These are phyloP conservation scores for Parastagonospora nodorum DNA, from an alignment of 2,329 filamentous ascomycete genomes.

Conservation along the genomic window DNA sequence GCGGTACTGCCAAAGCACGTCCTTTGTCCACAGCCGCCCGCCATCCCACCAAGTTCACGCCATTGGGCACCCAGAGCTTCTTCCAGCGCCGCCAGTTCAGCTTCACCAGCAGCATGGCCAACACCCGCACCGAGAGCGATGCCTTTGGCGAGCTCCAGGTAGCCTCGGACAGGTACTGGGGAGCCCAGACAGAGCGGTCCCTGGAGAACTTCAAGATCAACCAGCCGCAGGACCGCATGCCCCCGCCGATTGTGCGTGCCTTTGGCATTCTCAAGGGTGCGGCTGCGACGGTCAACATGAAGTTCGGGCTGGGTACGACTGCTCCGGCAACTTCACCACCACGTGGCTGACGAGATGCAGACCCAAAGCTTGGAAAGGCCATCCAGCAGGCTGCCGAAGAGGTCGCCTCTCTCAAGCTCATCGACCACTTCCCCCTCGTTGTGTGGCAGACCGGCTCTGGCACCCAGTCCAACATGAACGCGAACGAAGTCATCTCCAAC, in stretches of 20 bases:
- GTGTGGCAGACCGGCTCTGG: slow-evolving; percentile 99
- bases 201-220: slow-evolving; percentile 99
- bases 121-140: slow-evolving; percentile 86
- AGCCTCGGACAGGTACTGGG: slow-evolving; percentile 93
- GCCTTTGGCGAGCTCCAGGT: slow-evolving; percentile 98
- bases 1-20: slow-evolving; percentile 25
- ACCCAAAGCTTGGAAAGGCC: slow-evolving; percentile 86
- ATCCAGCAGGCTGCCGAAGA: slow-evolving; percentile 94
- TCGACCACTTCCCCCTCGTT: slow-evolving; percentile 97
- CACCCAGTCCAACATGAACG: slow-evolving; percentile 99
- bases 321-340: not conserved
- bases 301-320: slow-evolving; percentile 78
- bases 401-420: slow-evolving; percentile 89
- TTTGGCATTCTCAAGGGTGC: slow-evolving; percentile 98
- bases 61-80: slow-evolving; percentile 20
- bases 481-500: slow-evolving; percentile 99
- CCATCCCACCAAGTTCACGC: slow-evolving; percentile 19
- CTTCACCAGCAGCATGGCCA: slow-evolving; percentile 43
- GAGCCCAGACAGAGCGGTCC: slow-evolving; percentile 94
- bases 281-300: slow-evolving; percentile 93
- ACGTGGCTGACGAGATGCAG: slow-evolving; percentile 51
- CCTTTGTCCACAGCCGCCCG: slow-evolving; percentile 35
- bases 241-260: slow-evolving; percentile 84
- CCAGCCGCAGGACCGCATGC: slow-evolving; percentile 98
- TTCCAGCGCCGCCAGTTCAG: slow-evolving; percentile 38